A percentile compares a stretch with the other conserved stretches of the same genome.
Evolutionary conservation across 2,329 filamentous ascomycete genomes (phyloP).

Genomic region (Camptophora hylomeconis): DNA sequence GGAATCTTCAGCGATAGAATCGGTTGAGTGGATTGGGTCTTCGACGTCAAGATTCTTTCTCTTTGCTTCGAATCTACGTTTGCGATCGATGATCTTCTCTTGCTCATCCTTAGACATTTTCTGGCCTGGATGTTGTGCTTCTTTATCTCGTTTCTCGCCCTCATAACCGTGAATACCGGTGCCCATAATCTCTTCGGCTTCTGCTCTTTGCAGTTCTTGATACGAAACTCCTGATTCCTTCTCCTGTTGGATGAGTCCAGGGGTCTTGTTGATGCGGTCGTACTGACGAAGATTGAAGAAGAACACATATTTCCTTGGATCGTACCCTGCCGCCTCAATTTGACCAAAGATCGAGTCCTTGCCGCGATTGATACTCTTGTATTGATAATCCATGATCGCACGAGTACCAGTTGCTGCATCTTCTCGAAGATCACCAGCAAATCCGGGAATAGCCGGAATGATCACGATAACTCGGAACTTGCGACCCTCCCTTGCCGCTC

Average conservation of each 20-base stretch:
- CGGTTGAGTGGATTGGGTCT: constrained; percentile 34
- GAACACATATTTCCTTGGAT: constrained; percentile 58
- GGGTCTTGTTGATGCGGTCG: constrained; percentile 78
- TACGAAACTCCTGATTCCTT: constrained; percentile 72
- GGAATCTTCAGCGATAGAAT: constrained; percentile 62
- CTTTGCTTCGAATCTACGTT: constrained; percentile 33
- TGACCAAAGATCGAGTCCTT: constrained; percentile 81
- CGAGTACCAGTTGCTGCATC: constrained; percentile 73
- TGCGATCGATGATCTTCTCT: constrained; percentile 32
- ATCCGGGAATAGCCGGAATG: constrained; percentile 85
- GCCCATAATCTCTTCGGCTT: constrained; percentile 80
- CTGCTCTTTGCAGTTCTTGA: constrained; percentile 71
- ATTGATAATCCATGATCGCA: constrained; percentile 98
- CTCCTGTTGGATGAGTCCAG: constrained; percentile 59
- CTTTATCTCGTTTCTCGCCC: constrained; percentile 22
- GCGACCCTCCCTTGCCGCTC: constrained; percentile 65
- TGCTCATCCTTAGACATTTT: constrained; percentile 24
- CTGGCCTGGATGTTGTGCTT: constrained; percentile 6
- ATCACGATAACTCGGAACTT: constrained; percentile 86
- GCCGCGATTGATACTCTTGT: constrained; percentile 86
- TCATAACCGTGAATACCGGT: constrained; percentile 52
- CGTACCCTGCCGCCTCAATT: constrained; percentile 35
- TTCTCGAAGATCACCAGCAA: constrained; percentile 78
- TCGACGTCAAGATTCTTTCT: constrained; percentile 28
- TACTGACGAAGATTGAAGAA: constrained; percentile 90